Base-by-base conservation (phyloP, 768 basidiomycete species). In the Boletus rex-veris region DNA sequence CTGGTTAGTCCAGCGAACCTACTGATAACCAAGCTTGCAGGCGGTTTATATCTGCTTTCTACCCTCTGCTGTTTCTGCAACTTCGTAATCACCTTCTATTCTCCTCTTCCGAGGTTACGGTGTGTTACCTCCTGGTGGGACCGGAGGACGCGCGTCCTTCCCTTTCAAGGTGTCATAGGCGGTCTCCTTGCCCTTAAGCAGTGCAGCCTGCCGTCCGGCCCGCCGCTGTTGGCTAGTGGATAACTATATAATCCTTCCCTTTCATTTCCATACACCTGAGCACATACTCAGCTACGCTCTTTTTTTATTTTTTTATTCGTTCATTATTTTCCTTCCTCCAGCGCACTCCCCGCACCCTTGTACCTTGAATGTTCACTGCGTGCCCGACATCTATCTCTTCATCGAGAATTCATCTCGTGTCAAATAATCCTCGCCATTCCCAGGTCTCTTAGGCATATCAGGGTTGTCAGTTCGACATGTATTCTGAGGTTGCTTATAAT, bases 401-500 rank as follows among this genome's bases (percentile, higher is more conserved):
- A 3, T 30, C 15, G 5, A 37, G 1, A 33, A 37, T 33, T 7
- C 16, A 14, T 0, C 0, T 10, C 14, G 8, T n/a, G 3, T 21
- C 16, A 8, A 35, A 16, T 12, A 12, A 26, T n/a, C 16, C 2
- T 2, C 5, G 15, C 7, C 19, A 18, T 5, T 35, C 12, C 19
- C 38, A 3, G 8, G 21, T 11, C 50, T 7, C 38, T 16, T 5
- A n/a, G 21, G 5, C 16, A 21, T 19, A 16, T 19, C 33, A 11
- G 33, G 11, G 12, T 16, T 35, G 14, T 50, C 43, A 16, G 18
- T 26, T 43, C 15, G 16, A 26, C 41, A 62, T 63, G 62, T 3
- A 35, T 26, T 12, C 3, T 18, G 7, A 7, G 39, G 12, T 14
- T 11, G 15, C 15, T 36, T 36, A 36, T 36, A 11, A 7, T 49